Evolutionary conservation across 495 filamentous ascomycete species (phyloP).

Genomic region (Aspergillus leporis): DNA sequence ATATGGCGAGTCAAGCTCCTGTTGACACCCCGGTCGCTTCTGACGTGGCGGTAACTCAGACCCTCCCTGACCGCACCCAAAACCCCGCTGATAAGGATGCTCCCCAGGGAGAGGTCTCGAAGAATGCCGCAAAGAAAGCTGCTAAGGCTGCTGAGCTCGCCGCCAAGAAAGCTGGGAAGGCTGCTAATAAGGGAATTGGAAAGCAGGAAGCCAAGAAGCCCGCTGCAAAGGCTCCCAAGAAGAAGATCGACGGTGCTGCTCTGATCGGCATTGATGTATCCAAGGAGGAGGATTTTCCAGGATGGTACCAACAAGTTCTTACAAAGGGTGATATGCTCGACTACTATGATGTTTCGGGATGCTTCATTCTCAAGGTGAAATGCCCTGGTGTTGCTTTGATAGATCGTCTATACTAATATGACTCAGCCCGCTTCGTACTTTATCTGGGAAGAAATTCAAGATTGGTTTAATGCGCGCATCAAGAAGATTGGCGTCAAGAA

Average conservation of each 20-base stretch:
- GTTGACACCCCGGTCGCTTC: conserved; percentile 27
- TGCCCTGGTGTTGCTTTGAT: neutral
- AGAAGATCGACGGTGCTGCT: conserved; percentile 60
- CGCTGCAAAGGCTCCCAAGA: conserved; percentile 35
- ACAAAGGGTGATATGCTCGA: conserved; percentile 94
- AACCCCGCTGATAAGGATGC: conserved; percentile 42
- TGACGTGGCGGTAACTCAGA: conserved; percentile 32
- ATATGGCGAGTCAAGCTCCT: conserved; percentile 43
- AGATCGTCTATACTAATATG: conserved; percentile 17
- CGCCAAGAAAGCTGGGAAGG: conserved; percentile 72
- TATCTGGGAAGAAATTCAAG: conserved; percentile 90
- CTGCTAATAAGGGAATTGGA: conserved; percentile 52
- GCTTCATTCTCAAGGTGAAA: conserved; percentile 82
- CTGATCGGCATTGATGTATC: conserved; percentile 82
- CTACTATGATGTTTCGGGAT: conserved; percentile 91
- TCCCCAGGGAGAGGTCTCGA: conserved; percentile 54
- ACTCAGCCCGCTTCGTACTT: conserved; percentile 71
- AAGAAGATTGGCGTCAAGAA: conserved; percentile 90
- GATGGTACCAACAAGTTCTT: conserved; percentile 95
- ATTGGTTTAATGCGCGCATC: conserved; percentile 85
- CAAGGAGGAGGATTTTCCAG: conserved; percentile 85
- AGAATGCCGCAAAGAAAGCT: conserved; percentile 69
- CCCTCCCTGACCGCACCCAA: conserved; percentile 43
- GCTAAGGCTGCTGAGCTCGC: conserved; percentile 63
- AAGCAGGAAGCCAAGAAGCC: conserved; percentile 49